Conservation (phyloP, 306 rosid species). For the Quercus parvula region DNA sequence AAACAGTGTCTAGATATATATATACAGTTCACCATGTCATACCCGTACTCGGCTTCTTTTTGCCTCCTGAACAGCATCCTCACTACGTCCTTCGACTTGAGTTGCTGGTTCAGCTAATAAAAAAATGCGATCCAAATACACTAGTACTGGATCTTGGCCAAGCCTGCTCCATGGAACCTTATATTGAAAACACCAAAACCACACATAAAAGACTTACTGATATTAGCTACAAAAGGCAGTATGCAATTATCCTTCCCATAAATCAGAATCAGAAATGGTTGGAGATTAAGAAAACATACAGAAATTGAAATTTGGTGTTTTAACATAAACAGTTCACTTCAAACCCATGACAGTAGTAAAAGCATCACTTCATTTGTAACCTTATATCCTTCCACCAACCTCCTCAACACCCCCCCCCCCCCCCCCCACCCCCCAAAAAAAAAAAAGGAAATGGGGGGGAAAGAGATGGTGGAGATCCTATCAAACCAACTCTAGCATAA, state of each 20-base stretch:
- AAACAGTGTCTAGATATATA: conserved; percentile 4
- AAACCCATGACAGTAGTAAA: neutral
- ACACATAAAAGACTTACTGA: conserved; percentile 20
- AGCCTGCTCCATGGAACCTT: conserved; percentile 99
- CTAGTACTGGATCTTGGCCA: conserved; percentile 97
- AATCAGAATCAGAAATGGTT: neutral
- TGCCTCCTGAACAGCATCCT: conserved; percentile 91
- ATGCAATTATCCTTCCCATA: neutral
- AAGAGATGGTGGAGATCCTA: neutral
- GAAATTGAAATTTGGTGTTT: neutral
- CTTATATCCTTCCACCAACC: neutral
- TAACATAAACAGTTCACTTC: neutral
- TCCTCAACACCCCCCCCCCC: neutral
- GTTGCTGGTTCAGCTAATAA: conserved; percentile 96
- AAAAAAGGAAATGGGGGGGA: neutral
- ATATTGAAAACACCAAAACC: conserved; percentile 11
- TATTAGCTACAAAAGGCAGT: neutral
- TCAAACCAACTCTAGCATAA: neutral
- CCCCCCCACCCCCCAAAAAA: neutral
- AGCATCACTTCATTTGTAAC: neutral
- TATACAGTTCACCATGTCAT: conserved; percentile 13
- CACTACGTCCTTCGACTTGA: conserved; percentile 73
- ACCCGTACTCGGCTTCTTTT: conserved; percentile 82
- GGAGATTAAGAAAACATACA: neutral
- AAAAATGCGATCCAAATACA: conserved; percentile 87